Conservation (phyloP, 2,329 filamentous ascomycete genomes). For the Clarireedia hainanense region DNA sequence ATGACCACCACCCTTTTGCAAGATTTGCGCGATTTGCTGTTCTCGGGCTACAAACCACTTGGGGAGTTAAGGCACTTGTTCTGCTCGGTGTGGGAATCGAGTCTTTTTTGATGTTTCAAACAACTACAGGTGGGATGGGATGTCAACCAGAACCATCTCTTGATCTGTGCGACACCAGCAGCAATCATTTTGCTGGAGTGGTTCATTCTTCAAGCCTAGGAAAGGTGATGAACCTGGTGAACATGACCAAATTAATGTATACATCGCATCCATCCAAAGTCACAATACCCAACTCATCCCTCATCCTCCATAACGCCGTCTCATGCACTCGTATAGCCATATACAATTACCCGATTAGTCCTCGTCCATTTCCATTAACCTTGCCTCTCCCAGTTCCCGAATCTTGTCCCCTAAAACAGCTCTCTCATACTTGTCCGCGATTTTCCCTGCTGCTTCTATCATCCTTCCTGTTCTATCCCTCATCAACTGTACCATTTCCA, state of each 20-base stretch:
- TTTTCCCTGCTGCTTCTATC: slow-evolving; percentile 83
- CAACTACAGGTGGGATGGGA: too few species aligned
- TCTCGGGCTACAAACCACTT: too few species aligned
- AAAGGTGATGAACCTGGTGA: neutral
- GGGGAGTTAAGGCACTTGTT: too few species aligned
- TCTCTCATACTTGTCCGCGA: slow-evolving; percentile 78
- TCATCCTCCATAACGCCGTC: neutral
- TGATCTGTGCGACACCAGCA: neutral
- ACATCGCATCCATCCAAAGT: slow-evolving; percentile 1
- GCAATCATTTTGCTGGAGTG: neutral
- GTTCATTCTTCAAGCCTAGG: neutral
- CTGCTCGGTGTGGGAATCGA: too few species aligned
- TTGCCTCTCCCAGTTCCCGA: slow-evolving; percentile 65
- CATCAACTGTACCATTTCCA: slow-evolving; percentile 86
- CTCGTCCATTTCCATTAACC: slow-evolving; percentile 25
- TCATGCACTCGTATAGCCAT: slow-evolving; percentile 2
- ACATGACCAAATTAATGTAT: neutral
- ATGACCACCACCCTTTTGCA: too few species aligned
- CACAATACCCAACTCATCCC: neutral
- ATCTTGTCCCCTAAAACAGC: slow-evolving; percentile 85
- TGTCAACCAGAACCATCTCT: neutral
- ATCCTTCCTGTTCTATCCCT: slow-evolving; percentile 78
- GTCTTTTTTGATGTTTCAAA: neutral
- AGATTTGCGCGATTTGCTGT: too few species aligned
- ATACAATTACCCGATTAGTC: slow-evolving; percentile 14